Evolutionary conservation across 345 rosid species (phyloP).

Genomic region (Gynandropsis gynandra): DNA sequence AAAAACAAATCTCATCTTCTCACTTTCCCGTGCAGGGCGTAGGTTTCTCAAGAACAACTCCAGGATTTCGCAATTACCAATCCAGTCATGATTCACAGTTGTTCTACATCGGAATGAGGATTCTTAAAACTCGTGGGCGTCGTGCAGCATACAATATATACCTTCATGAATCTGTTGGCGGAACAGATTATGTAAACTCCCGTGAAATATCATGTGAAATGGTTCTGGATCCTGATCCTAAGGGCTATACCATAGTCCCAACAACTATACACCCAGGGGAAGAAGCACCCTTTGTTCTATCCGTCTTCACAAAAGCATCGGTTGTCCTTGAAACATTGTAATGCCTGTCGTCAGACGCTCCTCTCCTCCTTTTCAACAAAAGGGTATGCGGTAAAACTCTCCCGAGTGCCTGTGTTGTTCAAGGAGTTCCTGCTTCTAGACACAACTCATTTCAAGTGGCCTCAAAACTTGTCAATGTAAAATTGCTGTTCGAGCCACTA

Average conservation of each 20-base stretch:
- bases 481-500: too few species aligned
- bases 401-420: slow-evolving; percentile 36
- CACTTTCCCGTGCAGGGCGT: slow-evolving; percentile 55
- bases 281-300: slow-evolving; percentile 98
- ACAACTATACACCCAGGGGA: slow-evolving; percentile 99
- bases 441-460: neutral
- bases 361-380: slow-evolving; percentile 22
- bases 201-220: slow-evolving; percentile 99
- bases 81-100: slow-evolving; percentile 88
- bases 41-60: slow-evolving; percentile 89
- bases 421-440: slow-evolving; percentile 23
- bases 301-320: slow-evolving; percentile 91
- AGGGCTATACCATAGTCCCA: slow-evolving; percentile 98
- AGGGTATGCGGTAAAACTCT: slow-evolving; percentile 22
- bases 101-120: slow-evolving; percentile 98
- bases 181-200: slow-evolving; percentile 99
- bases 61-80: slow-evolving; percentile 92
- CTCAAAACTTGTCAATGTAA: neutral
- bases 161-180: slow-evolving; percentile 97
- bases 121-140: slow-evolving; percentile 92
- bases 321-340: slow-evolving; percentile 73
- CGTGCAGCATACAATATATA: slow-evolving; percentile 95
- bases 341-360: slow-evolving; percentile 17
- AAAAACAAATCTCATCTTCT: slow-evolving; percentile 5
- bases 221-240: slow-evolving; percentile 99